phyloP scores from a whole-genome alignment of 768 basidiomycete genomes.

The Hypholoma sublateritium region DNA sequence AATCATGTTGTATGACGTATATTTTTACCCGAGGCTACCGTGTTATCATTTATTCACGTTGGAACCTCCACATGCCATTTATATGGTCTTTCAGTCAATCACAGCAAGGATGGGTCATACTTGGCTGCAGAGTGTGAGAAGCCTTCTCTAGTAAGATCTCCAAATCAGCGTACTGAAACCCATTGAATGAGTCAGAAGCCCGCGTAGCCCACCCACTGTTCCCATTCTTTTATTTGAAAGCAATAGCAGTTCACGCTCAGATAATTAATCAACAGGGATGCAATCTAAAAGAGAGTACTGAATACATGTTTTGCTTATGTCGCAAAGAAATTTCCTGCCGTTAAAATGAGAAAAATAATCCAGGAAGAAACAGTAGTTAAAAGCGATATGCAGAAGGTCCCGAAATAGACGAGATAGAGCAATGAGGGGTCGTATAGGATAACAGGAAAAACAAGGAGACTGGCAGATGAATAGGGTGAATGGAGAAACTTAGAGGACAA shows the following conservation, averaged over 20 bases:
- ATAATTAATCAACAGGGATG: background rate
- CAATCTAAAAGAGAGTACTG: constrained; percentile 11
- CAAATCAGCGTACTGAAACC: too few relatives aligned
- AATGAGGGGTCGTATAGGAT: constrained; percentile 11
- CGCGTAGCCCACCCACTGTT: background rate
- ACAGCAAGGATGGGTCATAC: too few relatives aligned
- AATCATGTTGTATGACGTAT: background rate
- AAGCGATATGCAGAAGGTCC: constrained; percentile 7
- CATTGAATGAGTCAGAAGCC: background rate
- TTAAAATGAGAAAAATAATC: constrained; percentile 13
- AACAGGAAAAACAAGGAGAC: constrained; percentile 12
- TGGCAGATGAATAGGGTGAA: constrained; percentile 12
- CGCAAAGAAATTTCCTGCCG: constrained; percentile 17
- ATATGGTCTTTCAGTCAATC: too few relatives aligned
- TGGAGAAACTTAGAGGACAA: constrained; percentile 46
- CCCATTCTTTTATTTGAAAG: constrained; percentile 5
- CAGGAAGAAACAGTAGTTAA: constrained; percentile 12
- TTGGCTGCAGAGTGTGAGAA: too few relatives aligned
- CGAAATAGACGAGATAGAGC: constrained; percentile 27
- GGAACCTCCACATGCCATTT: too few relatives aligned
- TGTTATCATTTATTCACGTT: too few relatives aligned
- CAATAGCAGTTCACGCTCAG: background rate
- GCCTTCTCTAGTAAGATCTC: too few relatives aligned
- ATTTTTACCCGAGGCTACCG: background rate
- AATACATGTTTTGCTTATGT: constrained; percentile 9